These are phyloP conservation scores for Pestalotiopsis sp. DNA, from an alignment of 2,329 filamentous ascomycete genomes.

Conservation along the genomic window DNA sequence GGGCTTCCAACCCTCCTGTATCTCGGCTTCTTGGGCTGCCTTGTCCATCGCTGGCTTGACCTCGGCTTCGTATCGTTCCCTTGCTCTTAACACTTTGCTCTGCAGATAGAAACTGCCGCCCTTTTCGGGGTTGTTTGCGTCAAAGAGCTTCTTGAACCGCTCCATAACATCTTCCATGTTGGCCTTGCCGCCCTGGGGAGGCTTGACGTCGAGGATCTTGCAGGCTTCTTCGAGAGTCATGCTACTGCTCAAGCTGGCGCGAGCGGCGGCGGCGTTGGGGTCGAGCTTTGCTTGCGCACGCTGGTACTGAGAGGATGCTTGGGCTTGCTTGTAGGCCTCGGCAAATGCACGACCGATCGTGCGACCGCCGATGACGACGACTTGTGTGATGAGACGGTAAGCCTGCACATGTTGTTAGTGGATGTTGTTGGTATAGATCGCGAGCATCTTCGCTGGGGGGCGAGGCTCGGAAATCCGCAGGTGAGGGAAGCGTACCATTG, in stretches of 20 bases:
- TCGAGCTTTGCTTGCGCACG: slow-evolving; percentile 69
- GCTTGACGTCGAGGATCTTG: slow-evolving; percentile 94
- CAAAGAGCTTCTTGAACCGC: slow-evolving; percentile 93
- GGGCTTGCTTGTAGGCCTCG: slow-evolving; percentile 95
- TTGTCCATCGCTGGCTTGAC: slow-evolving; percentile 72
- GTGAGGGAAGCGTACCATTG: slow-evolving; percentile 9
- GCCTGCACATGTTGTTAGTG: slow-evolving; percentile 58
- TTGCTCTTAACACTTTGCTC: slow-evolving; percentile 90
- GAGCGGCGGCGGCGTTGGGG: slow-evolving; percentile 40
- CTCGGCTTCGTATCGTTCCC: slow-evolving; percentile 91
- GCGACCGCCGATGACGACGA: slow-evolving; percentile 86
- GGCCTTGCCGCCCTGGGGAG: slow-evolving; percentile 75
- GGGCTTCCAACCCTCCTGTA: slow-evolving; percentile 87
- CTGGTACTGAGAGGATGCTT: slow-evolving; percentile 82
- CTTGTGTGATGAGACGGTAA: slow-evolving; percentile 91
- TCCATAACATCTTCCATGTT: slow-evolving; percentile 80
- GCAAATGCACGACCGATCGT: slow-evolving; percentile 91
- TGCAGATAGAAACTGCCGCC: slow-evolving; percentile 98
- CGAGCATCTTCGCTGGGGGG: not conserved
- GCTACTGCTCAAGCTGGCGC: slow-evolving; percentile 58
- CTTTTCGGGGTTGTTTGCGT: slow-evolving; percentile 91
- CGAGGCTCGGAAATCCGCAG: not conserved
- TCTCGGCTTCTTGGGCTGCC: slow-evolving; percentile 74
- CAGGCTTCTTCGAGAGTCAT: slow-evolving; percentile 96
- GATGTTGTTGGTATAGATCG: not conserved